These are phyloP conservation scores for Epichloe baconii DNA, from an alignment of 2,329 filamentous ascomycete genomes.

Conservation along the genomic window DNA sequence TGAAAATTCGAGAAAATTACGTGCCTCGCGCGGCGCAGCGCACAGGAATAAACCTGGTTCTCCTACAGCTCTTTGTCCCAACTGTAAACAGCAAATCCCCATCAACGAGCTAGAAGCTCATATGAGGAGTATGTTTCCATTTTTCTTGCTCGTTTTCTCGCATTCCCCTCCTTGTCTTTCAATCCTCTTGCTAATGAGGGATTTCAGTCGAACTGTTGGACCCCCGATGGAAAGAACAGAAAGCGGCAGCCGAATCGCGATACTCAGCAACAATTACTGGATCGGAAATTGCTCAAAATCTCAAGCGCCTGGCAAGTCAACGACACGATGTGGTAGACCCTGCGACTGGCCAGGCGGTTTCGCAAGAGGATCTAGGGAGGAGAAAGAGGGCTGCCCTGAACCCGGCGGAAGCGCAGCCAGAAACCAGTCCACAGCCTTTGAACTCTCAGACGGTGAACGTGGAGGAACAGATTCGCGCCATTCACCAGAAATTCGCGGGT, in stretches of 20 bases:
- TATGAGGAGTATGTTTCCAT: constrained; percentile 56
- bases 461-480: constrained; percentile 68
- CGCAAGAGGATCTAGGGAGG: constrained; percentile 60
- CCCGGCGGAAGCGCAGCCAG: constrained; percentile 53
- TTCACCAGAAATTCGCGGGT: constrained; percentile 39
- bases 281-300: constrained; percentile 78
- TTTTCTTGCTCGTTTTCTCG: neutral
- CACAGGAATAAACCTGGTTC: constrained; percentile 49
- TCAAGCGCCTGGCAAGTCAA: constrained; percentile 88
- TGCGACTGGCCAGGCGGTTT: constrained; percentile 51
- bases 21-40: constrained; percentile 70
- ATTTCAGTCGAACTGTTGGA: constrained; percentile 72
- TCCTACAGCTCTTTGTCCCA: constrained; percentile 70
- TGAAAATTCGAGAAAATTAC: constrained; percentile 91
- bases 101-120: constrained; percentile 81
- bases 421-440: constrained; percentile 40
- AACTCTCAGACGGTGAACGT: constrained; percentile 61
- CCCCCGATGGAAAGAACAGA: constrained; percentile 91
- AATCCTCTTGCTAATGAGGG: neutral
- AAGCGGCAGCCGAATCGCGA: constrained; percentile 74
- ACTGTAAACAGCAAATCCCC: constrained; percentile 83
- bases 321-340: constrained; percentile 77
- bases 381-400: constrained; percentile 60
- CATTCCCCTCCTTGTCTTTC: neutral
- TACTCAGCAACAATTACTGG: constrained; percentile 77